These are phyloP conservation scores for Globisporangium mamillatum DNA, from an alignment of 352 stramenopile species.

Conservation along the genomic window DNA sequence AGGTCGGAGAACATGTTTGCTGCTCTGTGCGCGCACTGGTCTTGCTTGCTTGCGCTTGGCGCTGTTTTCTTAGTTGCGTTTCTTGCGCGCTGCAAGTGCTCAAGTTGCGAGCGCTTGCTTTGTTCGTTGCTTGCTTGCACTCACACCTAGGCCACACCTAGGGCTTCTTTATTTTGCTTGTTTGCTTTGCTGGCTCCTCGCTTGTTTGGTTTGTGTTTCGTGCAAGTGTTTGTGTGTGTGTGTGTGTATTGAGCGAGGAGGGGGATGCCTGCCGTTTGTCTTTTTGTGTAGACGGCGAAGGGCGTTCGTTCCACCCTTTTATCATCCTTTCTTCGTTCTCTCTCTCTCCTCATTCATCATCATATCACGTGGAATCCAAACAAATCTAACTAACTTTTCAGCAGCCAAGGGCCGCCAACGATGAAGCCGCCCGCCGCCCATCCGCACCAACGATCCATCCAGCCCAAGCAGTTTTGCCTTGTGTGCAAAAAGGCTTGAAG, in stretches of 20 bases:
- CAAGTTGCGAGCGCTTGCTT: not conserved
- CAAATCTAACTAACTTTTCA: slow-evolving; percentile 5
- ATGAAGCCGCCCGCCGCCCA: not conserved
- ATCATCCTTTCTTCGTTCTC: not conserved
- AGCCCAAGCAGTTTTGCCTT: not conserved
- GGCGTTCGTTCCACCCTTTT: slow-evolving; percentile 9
- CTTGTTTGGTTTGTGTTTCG: not conserved
- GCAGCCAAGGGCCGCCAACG: not conserved
- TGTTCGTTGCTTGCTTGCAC: not conserved
- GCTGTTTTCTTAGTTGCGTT: not conserved
- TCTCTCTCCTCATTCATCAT: not conserved
- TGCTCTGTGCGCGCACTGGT: not conserved
- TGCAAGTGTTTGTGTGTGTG: slow-evolving; percentile 1
- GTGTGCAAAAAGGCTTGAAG: slow-evolving; percentile 8
- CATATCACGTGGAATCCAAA: not conserved
- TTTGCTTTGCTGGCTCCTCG: slow-evolving; percentile 11
- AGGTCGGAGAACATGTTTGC: slow-evolving; percentile 9
- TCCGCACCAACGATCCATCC: slow-evolving; percentile 1
- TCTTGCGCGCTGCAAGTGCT: not conserved
- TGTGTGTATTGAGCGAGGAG: not conserved
- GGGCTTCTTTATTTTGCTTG: not conserved
- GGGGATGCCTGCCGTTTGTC: not conserved
- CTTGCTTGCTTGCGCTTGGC: not conserved
- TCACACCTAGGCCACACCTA: not conserved
- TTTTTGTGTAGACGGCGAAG: slow-evolving; percentile 10